phyloP scores from a whole-genome alignment of 192 early-diverging fungal genomes.

The Powellomyces hirtus region DNA sequence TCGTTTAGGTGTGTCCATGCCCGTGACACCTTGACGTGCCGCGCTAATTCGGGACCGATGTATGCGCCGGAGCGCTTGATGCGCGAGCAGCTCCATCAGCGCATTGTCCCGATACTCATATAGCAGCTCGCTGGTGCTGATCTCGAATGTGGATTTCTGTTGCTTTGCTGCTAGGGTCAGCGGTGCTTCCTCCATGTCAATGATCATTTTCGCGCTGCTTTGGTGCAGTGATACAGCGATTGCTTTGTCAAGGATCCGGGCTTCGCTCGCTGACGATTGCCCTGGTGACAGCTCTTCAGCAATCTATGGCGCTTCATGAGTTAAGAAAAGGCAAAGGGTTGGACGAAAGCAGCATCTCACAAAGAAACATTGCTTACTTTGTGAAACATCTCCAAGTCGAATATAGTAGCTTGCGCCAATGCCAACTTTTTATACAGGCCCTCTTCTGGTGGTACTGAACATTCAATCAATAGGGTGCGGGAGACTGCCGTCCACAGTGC shows the following conservation, averaged over 20 bases:
- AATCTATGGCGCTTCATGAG: not conserved
- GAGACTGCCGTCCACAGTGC: not conserved
- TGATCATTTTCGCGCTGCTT: not conserved
- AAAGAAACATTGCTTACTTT: not conserved
- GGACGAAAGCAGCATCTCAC: too few relatives aligned
- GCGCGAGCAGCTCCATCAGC: slow-evolving; percentile 1
- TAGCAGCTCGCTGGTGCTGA: not conserved
- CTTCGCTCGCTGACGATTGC: not conserved
- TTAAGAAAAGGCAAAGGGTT: too few relatives aligned
- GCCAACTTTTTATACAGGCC: not conserved
- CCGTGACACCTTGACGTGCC: not conserved
- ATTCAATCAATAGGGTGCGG: not conserved
- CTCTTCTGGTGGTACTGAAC: not conserved
- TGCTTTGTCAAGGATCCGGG: not conserved
- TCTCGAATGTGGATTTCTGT: not conserved
- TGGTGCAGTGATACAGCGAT: not conserved
- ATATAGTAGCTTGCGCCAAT: not conserved
- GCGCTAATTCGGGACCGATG: not conserved
- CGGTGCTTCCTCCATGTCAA: not conserved
- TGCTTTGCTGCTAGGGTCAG: not conserved
- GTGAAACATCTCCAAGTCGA: not conserved
- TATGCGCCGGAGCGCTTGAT: not conserved
- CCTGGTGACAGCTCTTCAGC: not conserved
- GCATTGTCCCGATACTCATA: not conserved
- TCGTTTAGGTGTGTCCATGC: too few relatives aligned